A percentile compares a stretch with the other conserved stretches of the same genome.
phyloP scores from a whole-genome alignment of 345 rosid species.

The Gossypioides kirkii region DNA sequence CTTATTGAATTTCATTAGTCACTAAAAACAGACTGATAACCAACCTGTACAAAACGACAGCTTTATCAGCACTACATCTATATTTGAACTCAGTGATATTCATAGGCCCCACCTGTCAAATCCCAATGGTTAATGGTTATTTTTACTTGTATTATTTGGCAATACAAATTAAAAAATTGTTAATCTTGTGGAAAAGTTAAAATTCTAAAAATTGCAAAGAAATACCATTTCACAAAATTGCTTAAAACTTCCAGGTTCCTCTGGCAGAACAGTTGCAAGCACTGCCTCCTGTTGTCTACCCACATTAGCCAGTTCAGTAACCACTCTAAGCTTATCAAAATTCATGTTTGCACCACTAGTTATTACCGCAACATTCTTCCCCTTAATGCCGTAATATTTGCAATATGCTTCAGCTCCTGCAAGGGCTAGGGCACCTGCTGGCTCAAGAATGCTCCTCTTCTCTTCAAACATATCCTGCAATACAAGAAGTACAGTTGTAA shows the following conservation, averaged over 20 bases:
- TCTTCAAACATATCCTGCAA: slow-evolving; percentile 96
- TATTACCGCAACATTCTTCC: slow-evolving; percentile 72
- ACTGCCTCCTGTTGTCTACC: slow-evolving; percentile 95
- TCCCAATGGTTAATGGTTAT: slow-evolving; percentile 15
- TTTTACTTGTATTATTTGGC: not conserved
- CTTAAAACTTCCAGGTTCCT: slow-evolving; percentile 83
- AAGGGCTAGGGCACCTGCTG: slow-evolving; percentile 96
- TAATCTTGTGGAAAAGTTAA: not conserved
- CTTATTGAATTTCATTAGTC: not conserved
- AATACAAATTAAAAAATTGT: not conserved
- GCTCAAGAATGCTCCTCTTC: slow-evolving; percentile 89
- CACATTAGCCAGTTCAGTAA: slow-evolving; percentile 93
- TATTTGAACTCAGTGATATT: slow-evolving; percentile 93
- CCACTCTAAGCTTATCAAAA: slow-evolving; percentile 87
- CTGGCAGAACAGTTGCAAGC: slow-evolving; percentile 79
- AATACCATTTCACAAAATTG: slow-evolving; percentile 69
- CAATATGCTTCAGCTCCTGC: slow-evolving; percentile 99
- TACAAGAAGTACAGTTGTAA: slow-evolving; percentile 11
- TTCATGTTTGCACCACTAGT: slow-evolving; percentile 98
- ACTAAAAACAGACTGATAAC: not conserved
- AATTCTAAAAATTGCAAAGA: slow-evolving; percentile 3
- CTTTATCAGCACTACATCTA: slow-evolving; percentile 55
- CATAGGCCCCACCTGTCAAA: slow-evolving; percentile 68
- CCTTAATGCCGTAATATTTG: slow-evolving; percentile 70
- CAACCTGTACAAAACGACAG: slow-evolving; percentile 89